These are phyloP conservation scores for Filosporella fistucella DNA, from an alignment of 495 filamentous ascomycete species.

Conservation along the genomic window DNA sequence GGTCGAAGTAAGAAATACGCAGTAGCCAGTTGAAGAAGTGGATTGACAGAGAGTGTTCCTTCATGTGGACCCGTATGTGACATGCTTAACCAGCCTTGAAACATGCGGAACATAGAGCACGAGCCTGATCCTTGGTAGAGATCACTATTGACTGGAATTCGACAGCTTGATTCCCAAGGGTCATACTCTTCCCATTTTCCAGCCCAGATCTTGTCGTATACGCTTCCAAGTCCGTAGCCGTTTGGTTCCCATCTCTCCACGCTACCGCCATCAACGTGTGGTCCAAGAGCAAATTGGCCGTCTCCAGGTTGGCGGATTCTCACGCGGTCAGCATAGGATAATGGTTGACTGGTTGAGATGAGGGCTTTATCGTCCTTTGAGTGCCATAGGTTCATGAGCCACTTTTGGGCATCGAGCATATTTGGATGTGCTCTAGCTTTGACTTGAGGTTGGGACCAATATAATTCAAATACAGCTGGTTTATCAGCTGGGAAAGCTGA, in stretches of 20 bases:
- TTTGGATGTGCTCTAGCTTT: conserved; percentile 69
- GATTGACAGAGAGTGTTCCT: conserved; percentile 82
- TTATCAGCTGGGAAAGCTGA: conserved; percentile 43
- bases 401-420: conserved; percentile 61
- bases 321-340: conserved; percentile 76
- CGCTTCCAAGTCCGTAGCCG: conserved; percentile 64
- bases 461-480: conserved; percentile 83
- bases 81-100: conserved; percentile 85
- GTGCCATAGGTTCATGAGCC: conserved; percentile 74
- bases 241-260: conserved; percentile 83
- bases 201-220: conserved; percentile 68
- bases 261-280: conserved; percentile 80
- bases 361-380: conserved; percentile 53
- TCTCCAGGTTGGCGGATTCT: conserved; percentile 77
- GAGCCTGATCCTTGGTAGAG: conserved; percentile 79
- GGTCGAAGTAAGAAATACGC: conserved; percentile 82
- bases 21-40: conserved; percentile 66
- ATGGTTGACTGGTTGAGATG: conserved; percentile 56
- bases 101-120: conserved; percentile 82
- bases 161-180: conserved; percentile 69
- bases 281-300: conserved; percentile 74
- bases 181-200: conserved; percentile 82
- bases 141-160: conserved; percentile 65
- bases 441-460: conserved; percentile 79
- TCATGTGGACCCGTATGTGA: conserved; percentile 65